phyloP scores from a whole-genome alignment of 2,329 filamentous ascomycete genomes.

The Beauveria bassiana region DNA sequence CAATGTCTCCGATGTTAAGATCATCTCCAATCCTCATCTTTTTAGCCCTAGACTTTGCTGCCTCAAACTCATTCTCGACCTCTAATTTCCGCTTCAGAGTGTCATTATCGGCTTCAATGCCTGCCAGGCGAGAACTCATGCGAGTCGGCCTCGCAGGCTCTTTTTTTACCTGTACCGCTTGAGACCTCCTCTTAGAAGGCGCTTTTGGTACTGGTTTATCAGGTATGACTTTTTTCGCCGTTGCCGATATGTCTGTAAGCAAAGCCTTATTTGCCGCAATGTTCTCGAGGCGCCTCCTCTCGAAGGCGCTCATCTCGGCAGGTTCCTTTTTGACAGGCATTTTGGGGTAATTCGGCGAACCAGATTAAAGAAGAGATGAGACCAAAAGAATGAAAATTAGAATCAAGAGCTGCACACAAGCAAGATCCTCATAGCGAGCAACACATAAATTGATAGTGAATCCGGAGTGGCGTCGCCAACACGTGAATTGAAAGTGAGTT shows the following conservation, averaged over 20 bases:
- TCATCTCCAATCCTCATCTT: constrained; percentile 44
- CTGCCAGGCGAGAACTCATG: constrained; percentile 51
- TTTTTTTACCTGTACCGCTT: constrained; percentile 36
- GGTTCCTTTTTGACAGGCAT: constrained; percentile 41
- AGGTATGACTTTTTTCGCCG: constrained; percentile 62
- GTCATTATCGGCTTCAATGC: constrained; percentile 40
- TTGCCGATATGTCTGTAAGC: constrained; percentile 66
- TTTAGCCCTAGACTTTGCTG: constrained; percentile 46
- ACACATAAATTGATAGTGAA: constrained; percentile 7
- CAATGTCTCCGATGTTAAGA: constrained; percentile 67
- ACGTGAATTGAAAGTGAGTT: constrained; percentile 8
- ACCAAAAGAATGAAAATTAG: no score
- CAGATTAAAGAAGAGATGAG: no score
- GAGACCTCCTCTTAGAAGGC: constrained; percentile 24
- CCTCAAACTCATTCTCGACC: constrained; percentile 38
- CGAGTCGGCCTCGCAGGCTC: constrained; percentile 44
- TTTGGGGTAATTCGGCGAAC: neutral
- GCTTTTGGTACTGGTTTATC: constrained; percentile 42
- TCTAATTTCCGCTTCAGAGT: constrained; percentile 43
- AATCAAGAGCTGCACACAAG: neutral
- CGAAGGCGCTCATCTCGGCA: constrained; percentile 67
- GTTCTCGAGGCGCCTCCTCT: constrained; percentile 75
- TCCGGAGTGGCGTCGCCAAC: neutral
- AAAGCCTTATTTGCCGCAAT: constrained; percentile 79
- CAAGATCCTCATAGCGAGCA: neutral